These are phyloP conservation scores for Metschnikowia sp. DNA, from an alignment of 805 yeast genomes.

Conservation along the genomic window DNA sequence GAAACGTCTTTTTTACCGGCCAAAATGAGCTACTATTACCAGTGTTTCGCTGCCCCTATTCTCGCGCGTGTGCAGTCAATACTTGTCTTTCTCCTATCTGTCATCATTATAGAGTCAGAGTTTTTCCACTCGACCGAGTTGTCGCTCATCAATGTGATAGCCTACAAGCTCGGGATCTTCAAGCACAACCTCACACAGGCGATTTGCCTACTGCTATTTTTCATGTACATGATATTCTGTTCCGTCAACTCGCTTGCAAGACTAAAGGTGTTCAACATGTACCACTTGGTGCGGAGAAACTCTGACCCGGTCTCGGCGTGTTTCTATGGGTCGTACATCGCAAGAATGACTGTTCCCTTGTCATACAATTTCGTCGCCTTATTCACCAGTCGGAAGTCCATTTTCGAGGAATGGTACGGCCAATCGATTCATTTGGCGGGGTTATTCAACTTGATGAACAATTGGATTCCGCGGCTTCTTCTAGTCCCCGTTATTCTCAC, in stretches of 20 bases:
- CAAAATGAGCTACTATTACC: conserved; percentile 19
- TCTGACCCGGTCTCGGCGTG: conserved; percentile 74
- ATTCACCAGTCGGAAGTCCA: conserved; percentile 47
- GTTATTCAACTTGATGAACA: conserved; percentile 66
- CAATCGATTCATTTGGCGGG: conserved; percentile 72
- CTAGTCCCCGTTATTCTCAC: conserved; percentile 68
- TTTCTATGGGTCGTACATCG: conserved; percentile 76
- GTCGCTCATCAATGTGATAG: conserved; percentile 55
- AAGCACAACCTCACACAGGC: conserved; percentile 27
- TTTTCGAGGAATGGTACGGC: conserved; percentile 73
- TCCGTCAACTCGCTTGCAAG: conserved; percentile 64
- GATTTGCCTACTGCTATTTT: conserved; percentile 37
- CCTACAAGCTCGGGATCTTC: conserved; percentile 30
- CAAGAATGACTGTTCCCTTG: conserved; percentile 78
- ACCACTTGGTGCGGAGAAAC: conserved; percentile 66
- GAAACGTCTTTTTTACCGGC: conserved; percentile 3
- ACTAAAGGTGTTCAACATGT: conserved; percentile 68
- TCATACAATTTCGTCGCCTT: conserved; percentile 75
- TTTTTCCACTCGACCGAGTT: conserved; percentile 63
- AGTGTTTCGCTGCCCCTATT: conserved; percentile 45
- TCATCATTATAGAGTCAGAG: conserved; percentile 68
- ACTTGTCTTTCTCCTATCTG: conserved; percentile 42
- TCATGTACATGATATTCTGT: conserved; percentile 66
- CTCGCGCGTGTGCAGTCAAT: conserved; percentile 43
- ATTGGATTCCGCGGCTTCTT: conserved; percentile 71